These are phyloP conservation scores for Trypanosoma boissoni DNA, from an alignment of 208 protist genomes.

Conservation along the genomic window DNA sequence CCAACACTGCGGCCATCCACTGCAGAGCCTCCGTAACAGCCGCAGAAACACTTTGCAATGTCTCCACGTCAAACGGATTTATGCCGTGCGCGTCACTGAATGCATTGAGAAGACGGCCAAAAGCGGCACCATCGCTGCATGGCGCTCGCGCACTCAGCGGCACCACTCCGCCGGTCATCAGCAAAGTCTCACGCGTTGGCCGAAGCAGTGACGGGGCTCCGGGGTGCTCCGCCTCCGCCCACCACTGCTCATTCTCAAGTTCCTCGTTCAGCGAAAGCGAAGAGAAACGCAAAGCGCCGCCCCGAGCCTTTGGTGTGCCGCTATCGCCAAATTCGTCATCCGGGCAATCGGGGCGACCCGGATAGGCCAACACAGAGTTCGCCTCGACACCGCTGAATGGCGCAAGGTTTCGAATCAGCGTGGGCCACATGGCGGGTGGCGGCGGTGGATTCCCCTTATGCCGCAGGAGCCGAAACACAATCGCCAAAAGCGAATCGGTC, in stretches of 20 bases:
- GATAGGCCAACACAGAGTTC: slow-evolving; percentile 58
- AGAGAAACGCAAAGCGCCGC: neutral
- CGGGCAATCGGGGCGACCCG: slow-evolving; percentile 29
- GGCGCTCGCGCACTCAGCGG: slow-evolving; percentile 70
- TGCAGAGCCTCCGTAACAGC: slow-evolving; percentile 26
- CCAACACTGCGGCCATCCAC: slow-evolving; percentile 25
- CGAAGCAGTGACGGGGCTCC: slow-evolving; percentile 19
- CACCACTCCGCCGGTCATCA: slow-evolving; percentile 77
- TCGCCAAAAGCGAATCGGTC: slow-evolving; percentile 55
- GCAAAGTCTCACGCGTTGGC: slow-evolving; percentile 63
- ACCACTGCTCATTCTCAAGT: neutral
- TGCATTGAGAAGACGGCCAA: slow-evolving; percentile 36
- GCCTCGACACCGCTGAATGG: slow-evolving; percentile 54
- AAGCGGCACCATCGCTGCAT: slow-evolving; percentile 37
- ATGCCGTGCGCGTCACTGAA: slow-evolving; percentile 20
- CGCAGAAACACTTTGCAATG: slow-evolving; percentile 19
- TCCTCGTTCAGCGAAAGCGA: neutral
- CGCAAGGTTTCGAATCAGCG: slow-evolving; percentile 47
- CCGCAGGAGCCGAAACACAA: slow-evolving; percentile 39
- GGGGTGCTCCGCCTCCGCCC: neutral
- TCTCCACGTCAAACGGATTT: slow-evolving; percentile 2
- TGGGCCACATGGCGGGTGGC: slow-evolving; percentile 29
- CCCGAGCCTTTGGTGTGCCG: neutral
- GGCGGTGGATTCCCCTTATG: slow-evolving; percentile 32
- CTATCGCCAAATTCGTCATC: neutral